phyloP scores from a whole-genome alignment of 768 basidiomycete species.

The Psilocybe tampanensis region DNA sequence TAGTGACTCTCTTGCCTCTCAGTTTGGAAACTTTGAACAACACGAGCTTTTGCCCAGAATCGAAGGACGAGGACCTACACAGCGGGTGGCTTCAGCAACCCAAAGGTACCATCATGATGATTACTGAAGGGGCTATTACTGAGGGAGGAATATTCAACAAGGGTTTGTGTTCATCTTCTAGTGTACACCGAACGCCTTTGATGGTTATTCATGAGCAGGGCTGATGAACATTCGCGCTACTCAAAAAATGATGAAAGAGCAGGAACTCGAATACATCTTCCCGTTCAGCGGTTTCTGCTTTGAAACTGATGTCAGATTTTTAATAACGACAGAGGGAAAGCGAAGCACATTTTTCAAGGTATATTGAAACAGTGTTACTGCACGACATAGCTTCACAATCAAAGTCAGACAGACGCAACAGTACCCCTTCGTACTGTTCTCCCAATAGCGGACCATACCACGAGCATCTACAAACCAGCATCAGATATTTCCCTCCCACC shows the following conservation, averaged over 20 bases:
- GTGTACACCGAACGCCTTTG: not conserved
- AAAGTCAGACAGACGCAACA: slow-evolving; percentile 56
- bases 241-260: slow-evolving; percentile 64
- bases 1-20: slow-evolving; percentile 56
- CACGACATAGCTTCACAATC: not conserved
- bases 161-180: slow-evolving; percentile 35
- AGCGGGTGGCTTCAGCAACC: slow-evolving; percentile 78
- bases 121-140: slow-evolving; percentile 67
- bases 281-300: slow-evolving; percentile 77
- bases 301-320: slow-evolving; percentile 69
- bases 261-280: slow-evolving; percentile 74
- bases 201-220: slow-evolving; percentile 38
- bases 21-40: slow-evolving; percentile 66
- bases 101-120: slow-evolving; percentile 54
- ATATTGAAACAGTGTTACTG: not conserved
- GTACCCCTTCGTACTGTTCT: slow-evolving; percentile 45
- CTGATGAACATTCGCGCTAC: slow-evolving; percentile 62
- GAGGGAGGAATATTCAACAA: slow-evolving; percentile 69
- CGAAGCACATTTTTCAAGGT: slow-evolving; percentile 79
- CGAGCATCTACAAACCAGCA: slow-evolving; percentile 51
- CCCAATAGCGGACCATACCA: slow-evolving; percentile 6
- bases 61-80: slow-evolving; percentile 70
- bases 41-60: slow-evolving; percentile 61
- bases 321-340: slow-evolving; percentile 63
- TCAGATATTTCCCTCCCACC: slow-evolving; percentile 48